Conservation (phyloP, 805 yeast genomes). For the Metschnikowia lochheadii region DNA sequence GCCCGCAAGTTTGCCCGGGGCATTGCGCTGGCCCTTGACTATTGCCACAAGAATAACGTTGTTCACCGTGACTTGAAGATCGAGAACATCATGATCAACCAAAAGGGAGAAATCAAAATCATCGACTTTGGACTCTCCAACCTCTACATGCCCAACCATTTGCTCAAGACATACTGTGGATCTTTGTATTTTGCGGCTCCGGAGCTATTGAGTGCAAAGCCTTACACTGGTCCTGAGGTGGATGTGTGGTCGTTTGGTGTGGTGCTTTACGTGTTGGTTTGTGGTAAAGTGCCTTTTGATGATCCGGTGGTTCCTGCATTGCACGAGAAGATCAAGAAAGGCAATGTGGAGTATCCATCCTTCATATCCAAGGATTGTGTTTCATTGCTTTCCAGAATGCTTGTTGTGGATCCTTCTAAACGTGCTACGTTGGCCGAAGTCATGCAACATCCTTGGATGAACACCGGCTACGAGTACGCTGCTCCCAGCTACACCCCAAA, state of each 20-base stretch:
- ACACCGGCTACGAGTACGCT: conserved; percentile 73
- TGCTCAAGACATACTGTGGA: conserved; percentile 93
- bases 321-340: conserved; percentile 91
- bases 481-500: conserved; percentile 71
- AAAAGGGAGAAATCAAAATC: conserved; percentile 89
- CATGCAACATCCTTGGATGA: conserved; percentile 92
- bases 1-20: conserved; percentile 95
- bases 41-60: conserved; percentile 88
- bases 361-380: conserved; percentile 77
- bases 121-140: conserved; percentile 96
- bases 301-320: conserved; percentile 88
- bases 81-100: conserved; percentile 92
- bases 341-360: conserved; percentile 86
- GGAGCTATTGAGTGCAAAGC: conserved; percentile 85
- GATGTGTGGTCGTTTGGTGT: conserved; percentile 99
- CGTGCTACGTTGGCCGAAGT: conserved; percentile 81
- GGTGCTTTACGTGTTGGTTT: conserved; percentile 87
- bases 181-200: conserved; percentile 98
- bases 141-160: conserved; percentile 63
- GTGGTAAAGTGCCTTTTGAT: conserved; percentile 98
- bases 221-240: conserved; percentile 94
- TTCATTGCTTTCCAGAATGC: conserved; percentile 77
- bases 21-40: conserved; percentile 88
- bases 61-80: conserved; percentile 96
- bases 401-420: conserved; percentile 81